Evolutionary conservation across 2,329 filamentous ascomycete genomes (phyloP), one percentile per base, ranked within the genome.

Genomic region (Leptographium wingfieldii): DNA sequence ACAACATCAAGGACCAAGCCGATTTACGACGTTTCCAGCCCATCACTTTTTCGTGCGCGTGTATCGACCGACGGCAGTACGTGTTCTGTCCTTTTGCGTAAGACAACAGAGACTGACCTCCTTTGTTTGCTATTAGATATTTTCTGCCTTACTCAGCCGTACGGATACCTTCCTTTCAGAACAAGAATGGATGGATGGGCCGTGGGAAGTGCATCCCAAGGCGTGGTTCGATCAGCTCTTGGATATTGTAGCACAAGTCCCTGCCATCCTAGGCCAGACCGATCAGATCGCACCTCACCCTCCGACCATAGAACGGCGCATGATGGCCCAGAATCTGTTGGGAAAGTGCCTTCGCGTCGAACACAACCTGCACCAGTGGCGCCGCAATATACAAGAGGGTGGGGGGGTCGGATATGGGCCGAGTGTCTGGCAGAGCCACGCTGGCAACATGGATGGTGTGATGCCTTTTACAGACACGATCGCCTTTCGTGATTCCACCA

Each of bases 31-130:
- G 0, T 83, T 83, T 58, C 81, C 81, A 2, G 73, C 77, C 12
- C 81, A 83, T 61, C 80, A 83, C 65, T 82, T 80, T 66, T 83
- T 83, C 60, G 75, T 76, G 29, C 74, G 80, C 12, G 73, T 83
- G 5, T 83, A 79, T 63, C 76, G 81, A 29, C 79, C 77, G 16
- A 74, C 72, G 55, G 77, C 76, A 54, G 80, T 82, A 71, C 71
- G 79, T 72, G 9, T 49, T 31, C 51, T n/a, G 38, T 22, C 22
- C n/a, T 3, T 19, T 46, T 48, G 40, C 11, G 6, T 1, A 5
- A 35, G 14, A 12, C 16, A 35, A 31, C 53, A 29, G 46, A 14
- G 10, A 29, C 22, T 51, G 22, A 51, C 22, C 27, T 27, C 12
- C 12, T 6, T 3, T 48, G 46, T 22, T 27, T 51, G 14, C 16